A percentile compares a stretch with the other conserved stretches of the same genome.
Evolutionary conservation across 1,284 basidiomycete species (phyloP).

Genomic region (Leccinum variabile): DNA sequence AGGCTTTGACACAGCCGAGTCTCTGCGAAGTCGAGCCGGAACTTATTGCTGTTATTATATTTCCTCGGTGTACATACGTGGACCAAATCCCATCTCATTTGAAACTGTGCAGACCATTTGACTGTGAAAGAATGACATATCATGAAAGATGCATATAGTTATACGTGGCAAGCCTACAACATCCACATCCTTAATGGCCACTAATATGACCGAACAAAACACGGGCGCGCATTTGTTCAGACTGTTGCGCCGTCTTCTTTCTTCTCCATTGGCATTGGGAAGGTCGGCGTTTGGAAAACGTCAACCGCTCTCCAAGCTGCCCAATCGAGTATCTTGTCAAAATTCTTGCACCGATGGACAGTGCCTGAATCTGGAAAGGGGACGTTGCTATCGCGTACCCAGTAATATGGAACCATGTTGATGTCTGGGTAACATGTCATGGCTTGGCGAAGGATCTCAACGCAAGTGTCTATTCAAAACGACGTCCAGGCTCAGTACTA

Average conservation of each 20-base stretch:
- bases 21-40: too few species aligned
- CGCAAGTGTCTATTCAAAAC: neutral
- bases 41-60: neutral
- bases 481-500: neutral
- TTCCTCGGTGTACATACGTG: neutral
- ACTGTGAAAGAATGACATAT: too few species aligned
- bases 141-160: too few species aligned
- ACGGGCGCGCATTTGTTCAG: too few species aligned
- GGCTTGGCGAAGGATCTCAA: slow-evolving; percentile 4
- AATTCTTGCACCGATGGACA: slow-evolving; percentile 4
- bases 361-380: neutral
- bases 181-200: too few species aligned
- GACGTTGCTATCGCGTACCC: neutral
- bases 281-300: neutral
- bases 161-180: too few species aligned
- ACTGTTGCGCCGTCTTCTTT: neutral
- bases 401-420: slow-evolving; percentile 7
- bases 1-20: neutral
- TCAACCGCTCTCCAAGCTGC: neutral
- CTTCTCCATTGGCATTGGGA: neutral
- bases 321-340: neutral
- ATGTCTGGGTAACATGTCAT: slow-evolving; percentile 3
- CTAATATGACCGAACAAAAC: too few species aligned
- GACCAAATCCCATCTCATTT: too few species aligned
- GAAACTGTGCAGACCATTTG: too few species aligned